phyloP scores from a whole-genome alignment of 139 green algal species.

The Chara braunii region DNA sequence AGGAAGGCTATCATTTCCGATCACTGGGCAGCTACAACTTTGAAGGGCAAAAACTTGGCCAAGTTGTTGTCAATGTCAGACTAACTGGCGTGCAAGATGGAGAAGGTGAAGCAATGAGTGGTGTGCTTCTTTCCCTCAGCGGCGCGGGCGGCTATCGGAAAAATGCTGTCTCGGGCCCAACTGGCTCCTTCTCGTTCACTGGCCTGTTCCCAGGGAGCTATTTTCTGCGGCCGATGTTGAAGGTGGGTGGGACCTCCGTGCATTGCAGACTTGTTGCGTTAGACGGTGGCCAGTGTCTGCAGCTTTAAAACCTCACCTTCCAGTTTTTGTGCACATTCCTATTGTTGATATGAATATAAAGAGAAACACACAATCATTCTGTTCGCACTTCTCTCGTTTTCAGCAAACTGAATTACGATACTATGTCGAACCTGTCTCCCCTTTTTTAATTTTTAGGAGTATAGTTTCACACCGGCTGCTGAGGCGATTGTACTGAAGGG shows the following conservation, averaged over 20 bases:
- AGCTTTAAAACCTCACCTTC: no score
- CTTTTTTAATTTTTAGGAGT: slow-evolving; percentile 5
- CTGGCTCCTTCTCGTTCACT: slow-evolving; percentile 7
- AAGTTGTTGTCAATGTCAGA: slow-evolving; percentile 19
- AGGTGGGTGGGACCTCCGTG: no score
- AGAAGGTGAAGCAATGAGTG: no score
- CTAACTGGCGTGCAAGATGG: not conserved
- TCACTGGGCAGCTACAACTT: slow-evolving; percentile 11
- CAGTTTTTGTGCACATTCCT: no score
- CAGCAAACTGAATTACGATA: no score
- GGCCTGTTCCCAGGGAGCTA: slow-evolving; percentile 30
- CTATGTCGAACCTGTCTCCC: no score
- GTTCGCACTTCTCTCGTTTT: no score
- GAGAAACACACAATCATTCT: no score
- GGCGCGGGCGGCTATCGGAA: slow-evolving; percentile 16
- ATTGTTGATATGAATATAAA: no score
- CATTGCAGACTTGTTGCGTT: no score
- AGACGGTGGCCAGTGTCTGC: no score
- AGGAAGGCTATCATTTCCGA: slow-evolving; percentile 17
- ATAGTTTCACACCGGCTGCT: slow-evolving; percentile 29
- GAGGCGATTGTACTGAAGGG: slow-evolving; percentile 1
- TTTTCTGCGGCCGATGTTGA: slow-evolving; percentile 31
- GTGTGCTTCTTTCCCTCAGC: slow-evolving; percentile 33
- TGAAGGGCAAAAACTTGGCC: slow-evolving; percentile 27
- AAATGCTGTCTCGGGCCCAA: not conserved